A percentile compares a stretch with the other conserved stretches of the same genome.
Evolutionary conservation across 1,139 yeast species (phyloP).

Genomic region (Candida sanyaensis): DNA sequence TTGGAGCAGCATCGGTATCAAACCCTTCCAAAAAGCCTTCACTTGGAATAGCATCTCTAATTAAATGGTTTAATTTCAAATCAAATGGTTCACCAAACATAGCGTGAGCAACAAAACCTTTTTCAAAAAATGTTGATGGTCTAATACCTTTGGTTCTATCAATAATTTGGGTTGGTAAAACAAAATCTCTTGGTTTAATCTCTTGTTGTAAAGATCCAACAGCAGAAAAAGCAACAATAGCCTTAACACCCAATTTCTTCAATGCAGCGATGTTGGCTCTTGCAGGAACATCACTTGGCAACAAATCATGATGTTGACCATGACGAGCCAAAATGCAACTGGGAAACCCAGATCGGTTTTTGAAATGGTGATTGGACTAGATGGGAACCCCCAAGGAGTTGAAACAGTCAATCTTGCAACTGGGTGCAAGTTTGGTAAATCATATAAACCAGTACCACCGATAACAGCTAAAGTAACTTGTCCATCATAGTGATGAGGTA

Average conservation of each 20-base stretch:
- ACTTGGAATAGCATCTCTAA: conserved; percentile 56
- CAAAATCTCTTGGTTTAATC: conserved; percentile 92
- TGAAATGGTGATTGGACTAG: conserved; percentile 90
- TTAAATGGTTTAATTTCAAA: conserved; percentile 62
- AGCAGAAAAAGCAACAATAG: conserved; percentile 90
- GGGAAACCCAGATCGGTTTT: conserved; percentile 75
- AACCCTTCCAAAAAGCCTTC: conserved; percentile 56
- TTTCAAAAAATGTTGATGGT: conserved; percentile 85
- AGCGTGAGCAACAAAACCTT: conserved; percentile 95
- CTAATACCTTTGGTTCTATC: conserved; percentile 97
- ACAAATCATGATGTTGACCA: conserved; percentile 83
- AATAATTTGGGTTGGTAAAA: conserved; percentile 90
- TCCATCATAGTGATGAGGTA: conserved; percentile 43
- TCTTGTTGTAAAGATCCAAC: conserved; percentile 93
- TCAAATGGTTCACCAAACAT: conserved; percentile 98
- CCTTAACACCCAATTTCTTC: conserved; percentile 82
- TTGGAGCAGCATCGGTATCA: conserved; percentile 38
- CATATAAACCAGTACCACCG: conserved; percentile 98
- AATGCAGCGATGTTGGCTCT: conserved; percentile 96
- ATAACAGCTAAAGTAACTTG: conserved; percentile 79
- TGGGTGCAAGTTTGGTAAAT: conserved; percentile 77
- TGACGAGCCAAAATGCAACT: conserved; percentile 96
- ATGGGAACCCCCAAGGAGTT: conserved; percentile 98
- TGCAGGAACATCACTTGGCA: conserved; percentile 91
- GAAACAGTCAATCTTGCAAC: conserved; percentile 78